phyloP scores from a whole-genome alignment of 2,329 filamentous ascomycete genomes.

The Leptographium lundbergii region DNA sequence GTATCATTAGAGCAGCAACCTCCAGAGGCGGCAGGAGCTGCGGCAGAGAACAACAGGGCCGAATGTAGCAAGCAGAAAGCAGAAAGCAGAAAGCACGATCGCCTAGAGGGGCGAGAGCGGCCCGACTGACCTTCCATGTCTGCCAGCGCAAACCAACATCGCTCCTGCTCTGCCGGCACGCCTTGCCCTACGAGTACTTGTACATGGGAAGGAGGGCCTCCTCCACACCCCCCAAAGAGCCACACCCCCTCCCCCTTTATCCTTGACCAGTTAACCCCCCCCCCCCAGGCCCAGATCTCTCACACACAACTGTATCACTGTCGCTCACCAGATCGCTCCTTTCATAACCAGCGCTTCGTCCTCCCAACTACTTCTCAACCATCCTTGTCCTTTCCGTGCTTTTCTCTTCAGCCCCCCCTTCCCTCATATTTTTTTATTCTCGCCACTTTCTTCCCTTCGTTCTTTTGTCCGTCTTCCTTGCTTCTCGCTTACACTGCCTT shows the following conservation, averaged over 20 bases:
- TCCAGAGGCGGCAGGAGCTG: not conserved
- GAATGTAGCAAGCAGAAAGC: not conserved
- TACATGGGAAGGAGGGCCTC: not conserved
- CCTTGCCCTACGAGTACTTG: not conserved
- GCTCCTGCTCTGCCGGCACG: not conserved
- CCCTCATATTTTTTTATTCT: constrained; percentile 7
- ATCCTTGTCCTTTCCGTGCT: not conserved
- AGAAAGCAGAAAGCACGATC: not conserved
- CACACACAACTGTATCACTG: constrained; percentile 27
- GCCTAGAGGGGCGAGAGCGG: no score
- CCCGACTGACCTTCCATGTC: no score
- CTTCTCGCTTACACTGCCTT: constrained; percentile 1
- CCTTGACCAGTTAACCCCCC: not conserved
- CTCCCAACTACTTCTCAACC: not conserved
- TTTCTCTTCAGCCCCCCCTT: not conserved
- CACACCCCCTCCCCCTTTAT: not conserved
- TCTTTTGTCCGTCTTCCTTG: constrained; percentile 3
- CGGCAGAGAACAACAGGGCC: not conserved
- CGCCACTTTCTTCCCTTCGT: constrained; percentile 6
- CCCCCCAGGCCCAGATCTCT: constrained; percentile 23
- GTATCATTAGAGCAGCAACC: no score
- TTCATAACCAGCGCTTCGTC: constrained; percentile 20
- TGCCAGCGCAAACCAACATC: not conserved
- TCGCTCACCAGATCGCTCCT: constrained; percentile 19
- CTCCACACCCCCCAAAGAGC: not conserved